Conservation (phyloP, 73 alveolate genomes). For the Paramecium sonneborni region DNA sequence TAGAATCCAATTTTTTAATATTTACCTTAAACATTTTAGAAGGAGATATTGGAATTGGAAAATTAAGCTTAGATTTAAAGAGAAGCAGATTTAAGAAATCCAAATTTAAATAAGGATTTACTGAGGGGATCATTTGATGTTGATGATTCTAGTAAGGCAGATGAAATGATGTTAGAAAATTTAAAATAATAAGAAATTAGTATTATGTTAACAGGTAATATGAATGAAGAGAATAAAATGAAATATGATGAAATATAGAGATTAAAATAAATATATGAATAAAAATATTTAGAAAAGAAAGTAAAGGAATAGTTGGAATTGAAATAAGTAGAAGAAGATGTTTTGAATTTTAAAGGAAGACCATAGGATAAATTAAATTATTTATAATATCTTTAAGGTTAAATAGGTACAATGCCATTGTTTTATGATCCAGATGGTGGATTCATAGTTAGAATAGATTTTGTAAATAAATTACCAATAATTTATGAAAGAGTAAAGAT, state of each 20-base stretch:
- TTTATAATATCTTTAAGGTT: constrained; percentile 18
- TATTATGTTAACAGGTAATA: not conserved
- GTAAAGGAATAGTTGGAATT: constrained; percentile 13
- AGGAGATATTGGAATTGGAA: constrained; percentile 8
- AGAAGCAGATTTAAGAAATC: constrained; percentile 51
- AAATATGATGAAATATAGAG: constrained; percentile 20
- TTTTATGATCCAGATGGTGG: constrained; percentile 52
- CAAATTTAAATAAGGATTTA: not conserved
- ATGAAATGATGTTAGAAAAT: constrained; percentile 33
- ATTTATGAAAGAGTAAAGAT: not conserved
- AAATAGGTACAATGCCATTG: constrained; percentile 42
- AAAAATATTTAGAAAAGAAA: constrained; percentile 23
- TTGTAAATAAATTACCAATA: not conserved
- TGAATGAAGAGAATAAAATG: not conserved
- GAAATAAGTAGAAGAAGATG: constrained; percentile 40
- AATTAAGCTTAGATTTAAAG: not conserved
- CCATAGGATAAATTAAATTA: constrained; percentile 22
- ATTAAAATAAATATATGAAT: constrained; percentile 8
- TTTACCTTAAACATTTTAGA: constrained; percentile 23
- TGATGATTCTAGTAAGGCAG: constrained; percentile 19
- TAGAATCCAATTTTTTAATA: not conserved
- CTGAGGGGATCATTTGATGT: not conserved
- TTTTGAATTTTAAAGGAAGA: not conserved
- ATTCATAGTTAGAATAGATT: constrained; percentile 22
- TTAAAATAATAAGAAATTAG: constrained; percentile 35